A percentile compares a stretch with the other conserved stretches of the same genome.
phyloP scores from a whole-genome alignment of 1,284 basidiomycete genomes.

The Waitea zeae region DNA sequence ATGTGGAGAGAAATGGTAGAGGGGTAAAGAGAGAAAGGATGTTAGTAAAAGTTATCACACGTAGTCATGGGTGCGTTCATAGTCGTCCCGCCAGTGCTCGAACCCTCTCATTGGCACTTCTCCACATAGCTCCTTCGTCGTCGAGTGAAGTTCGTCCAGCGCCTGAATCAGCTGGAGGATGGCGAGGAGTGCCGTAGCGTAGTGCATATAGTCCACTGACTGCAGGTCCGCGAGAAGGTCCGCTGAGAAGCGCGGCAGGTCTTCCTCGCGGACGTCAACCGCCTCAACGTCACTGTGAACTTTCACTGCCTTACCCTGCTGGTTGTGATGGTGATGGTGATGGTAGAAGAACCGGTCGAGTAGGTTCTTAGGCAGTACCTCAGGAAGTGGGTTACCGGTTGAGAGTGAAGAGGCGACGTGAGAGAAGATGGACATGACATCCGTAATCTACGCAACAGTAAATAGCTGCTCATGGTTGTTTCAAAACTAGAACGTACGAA shows the following conservation, averaged over 20 bases:
- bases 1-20: no score
- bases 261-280: constrained; percentile 7
- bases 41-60: no score
- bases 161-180: constrained; percentile 28
- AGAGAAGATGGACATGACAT: constrained; percentile 25
- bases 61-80: no score
- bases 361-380: constrained; percentile 23
- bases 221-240: constrained; percentile 13
- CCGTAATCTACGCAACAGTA: constrained; percentile 17
- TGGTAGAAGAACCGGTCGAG: constrained; percentile 27
- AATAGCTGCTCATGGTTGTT: background rate
- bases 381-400: constrained; percentile 27
- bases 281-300: background rate
- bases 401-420: constrained; percentile 26
- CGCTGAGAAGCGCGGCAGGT: constrained; percentile 3
- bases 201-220: constrained; percentile 25
- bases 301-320: constrained; percentile 8
- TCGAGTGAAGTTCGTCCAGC: no score
- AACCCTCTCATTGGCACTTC: no score
- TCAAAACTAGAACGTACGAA: constrained; percentile 15
- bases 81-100: no score
- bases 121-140: no score
- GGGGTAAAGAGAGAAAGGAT: no score
- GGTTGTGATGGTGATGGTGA: no score
- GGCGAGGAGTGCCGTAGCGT: constrained; percentile 24